These are phyloP conservation scores for Rhodotorula toruloides DNA, from an alignment of 768 basidiomycete genomes.

Conservation along the genomic window DNA sequence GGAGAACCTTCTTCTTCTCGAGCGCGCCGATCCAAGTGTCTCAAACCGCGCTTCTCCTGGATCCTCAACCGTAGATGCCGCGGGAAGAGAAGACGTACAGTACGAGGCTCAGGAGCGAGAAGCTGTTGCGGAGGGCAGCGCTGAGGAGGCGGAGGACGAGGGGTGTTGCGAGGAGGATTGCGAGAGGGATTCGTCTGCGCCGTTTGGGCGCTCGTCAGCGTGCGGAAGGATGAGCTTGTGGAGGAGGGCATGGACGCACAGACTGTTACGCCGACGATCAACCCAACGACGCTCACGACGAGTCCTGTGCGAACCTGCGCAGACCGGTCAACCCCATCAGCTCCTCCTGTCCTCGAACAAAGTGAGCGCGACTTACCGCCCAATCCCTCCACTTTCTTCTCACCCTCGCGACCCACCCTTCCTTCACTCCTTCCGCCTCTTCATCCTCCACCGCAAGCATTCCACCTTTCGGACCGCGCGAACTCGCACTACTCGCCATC, in stretches of 20 bases:
- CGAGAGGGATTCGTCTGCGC: neutral
- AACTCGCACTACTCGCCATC: constrained; percentile 7
- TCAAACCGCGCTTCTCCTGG: too few relatives aligned
- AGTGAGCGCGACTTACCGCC: constrained; percentile 1
- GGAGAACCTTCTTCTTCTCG: too few relatives aligned
- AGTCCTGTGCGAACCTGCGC: constrained; percentile 3
- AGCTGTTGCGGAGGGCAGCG: too few relatives aligned
- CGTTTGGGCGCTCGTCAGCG: neutral
- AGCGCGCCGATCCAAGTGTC: too few relatives aligned
- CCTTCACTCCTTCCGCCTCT: neutral
- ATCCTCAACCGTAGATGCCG: too few relatives aligned
- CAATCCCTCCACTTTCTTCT: constrained; percentile 16
- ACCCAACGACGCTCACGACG: neutral
- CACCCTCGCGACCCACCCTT: neutral
- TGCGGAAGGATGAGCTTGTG: neutral
- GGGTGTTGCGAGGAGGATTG: too few relatives aligned
- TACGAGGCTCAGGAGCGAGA: too few relatives aligned
- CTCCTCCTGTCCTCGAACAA: neutral
- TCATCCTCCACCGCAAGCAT: too few relatives aligned
- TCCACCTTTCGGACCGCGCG: too few relatives aligned
- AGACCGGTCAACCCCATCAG: neutral
- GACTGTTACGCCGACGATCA: constrained; percentile 12
- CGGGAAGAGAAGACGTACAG: too few relatives aligned
- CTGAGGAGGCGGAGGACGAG: too few relatives aligned
- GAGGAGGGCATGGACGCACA: neutral